phyloP scores from a whole-genome alignment of 441 rosid species.

The Sinapis alba region DNA sequence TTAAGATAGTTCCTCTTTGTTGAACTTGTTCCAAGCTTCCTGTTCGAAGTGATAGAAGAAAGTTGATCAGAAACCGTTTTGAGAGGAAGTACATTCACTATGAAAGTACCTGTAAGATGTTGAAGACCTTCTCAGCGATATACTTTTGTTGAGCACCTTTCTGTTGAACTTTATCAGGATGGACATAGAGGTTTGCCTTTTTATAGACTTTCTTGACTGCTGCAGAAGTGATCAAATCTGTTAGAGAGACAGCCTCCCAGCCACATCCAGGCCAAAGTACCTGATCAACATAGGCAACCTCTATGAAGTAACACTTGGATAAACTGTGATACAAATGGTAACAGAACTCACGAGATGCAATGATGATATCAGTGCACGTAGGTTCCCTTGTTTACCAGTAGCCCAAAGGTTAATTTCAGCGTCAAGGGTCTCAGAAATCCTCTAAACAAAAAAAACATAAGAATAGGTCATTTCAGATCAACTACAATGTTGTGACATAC shows the following conservation, averaged over 20 bases:
- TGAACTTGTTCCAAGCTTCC: slow-evolving; percentile 47
- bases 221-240: not conserved
- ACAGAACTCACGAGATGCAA: slow-evolving; percentile 1
- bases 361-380: slow-evolving; percentile 4
- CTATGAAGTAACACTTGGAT: not conserved
- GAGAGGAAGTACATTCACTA: not conserved
- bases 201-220: not conserved
- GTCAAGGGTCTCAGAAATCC: not conserved
- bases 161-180: slow-evolving; percentile 7
- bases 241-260: not conserved
- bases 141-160: slow-evolving; percentile 2
- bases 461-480: not conserved
- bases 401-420: slow-evolving; percentile 1
- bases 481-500: not conserved
- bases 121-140: not conserved
- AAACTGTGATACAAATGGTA: not conserved
- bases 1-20: slow-evolving; percentile 42
- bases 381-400: not conserved
- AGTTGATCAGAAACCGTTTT: not conserved
- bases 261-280: not conserved
- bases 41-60: slow-evolving; percentile 6
- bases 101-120: not conserved
- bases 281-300: not conserved
- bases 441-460: not conserved
- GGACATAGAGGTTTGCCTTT: not conserved